Base-by-base conservation (phyloP, 768 basidiomycete genomes). In the Mrakia hoshinonis region DNA sequence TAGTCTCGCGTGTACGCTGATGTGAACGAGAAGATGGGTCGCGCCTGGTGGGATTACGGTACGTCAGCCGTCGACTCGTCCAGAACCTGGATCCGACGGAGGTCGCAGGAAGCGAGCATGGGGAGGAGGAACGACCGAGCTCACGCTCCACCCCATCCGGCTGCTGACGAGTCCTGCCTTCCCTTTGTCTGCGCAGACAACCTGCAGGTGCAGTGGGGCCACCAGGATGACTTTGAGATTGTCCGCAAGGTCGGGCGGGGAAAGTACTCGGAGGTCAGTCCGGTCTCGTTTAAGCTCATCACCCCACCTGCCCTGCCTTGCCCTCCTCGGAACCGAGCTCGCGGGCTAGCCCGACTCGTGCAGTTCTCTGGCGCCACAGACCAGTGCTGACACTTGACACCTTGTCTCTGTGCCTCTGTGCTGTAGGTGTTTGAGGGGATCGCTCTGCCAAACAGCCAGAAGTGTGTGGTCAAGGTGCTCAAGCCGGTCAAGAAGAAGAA, bases 401-500 rank as follows among this genome's bases (percentile, higher is more conserved):
- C 2, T 34, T 22, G 10, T 26, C 49, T 48, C 29, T 4, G n/a
- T 38, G 10, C 20, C 49, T 3, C 31, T 39, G 34, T 46, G 12
- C 58, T 61, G 6, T 36, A 80, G 79, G 80, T 81, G 12, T 95
- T 95, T 75, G 92, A 95, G 80, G 93, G 93, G 7, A 86, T 95
- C 77, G 91, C 94, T 79, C 87, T 92, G 73, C 87, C 89, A 64
- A 89, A 88, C 73, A 90, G 91, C 76, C 89, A 91, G 81, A 94
- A 94, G 81, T 94, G 92, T 80, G 95, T 95, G 80, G 93, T 98
- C 83, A 98, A 98, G 80, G 95, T 98, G 47, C 84, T 98, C 75
- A 98, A 98, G 81, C 95, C 95, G 0, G 94, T 98, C 54, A 98
- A 98, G 85, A 97, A 98, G 87, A 98, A 98, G 86, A 98, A 98